Conservation (phyloP, 495 filamentous ascomycete species). For the Glarea lozoyensis region DNA sequence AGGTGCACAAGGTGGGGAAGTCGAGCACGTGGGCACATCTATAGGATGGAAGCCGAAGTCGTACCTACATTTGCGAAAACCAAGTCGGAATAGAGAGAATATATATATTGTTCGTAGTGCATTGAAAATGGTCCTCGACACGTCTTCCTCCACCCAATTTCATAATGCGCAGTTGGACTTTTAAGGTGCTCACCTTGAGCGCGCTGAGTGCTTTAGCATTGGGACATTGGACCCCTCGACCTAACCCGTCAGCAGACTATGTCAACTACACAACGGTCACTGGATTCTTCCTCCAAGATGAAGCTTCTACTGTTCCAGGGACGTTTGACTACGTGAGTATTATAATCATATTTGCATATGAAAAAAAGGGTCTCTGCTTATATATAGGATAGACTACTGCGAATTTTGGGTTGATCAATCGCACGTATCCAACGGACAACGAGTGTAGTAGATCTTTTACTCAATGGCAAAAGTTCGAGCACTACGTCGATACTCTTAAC, state of each 20-base stretch:
- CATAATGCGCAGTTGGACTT: background rate
- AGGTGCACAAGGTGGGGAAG: too few relatives aligned
- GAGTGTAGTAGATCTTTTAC: conserved; percentile 31
- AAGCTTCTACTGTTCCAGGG: conserved; percentile 46
- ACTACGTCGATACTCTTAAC: conserved; percentile 49
- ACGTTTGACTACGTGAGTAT: conserved; percentile 57
- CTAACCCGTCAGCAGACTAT: background rate
- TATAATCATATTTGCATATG: background rate
- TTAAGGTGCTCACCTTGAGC: background rate
- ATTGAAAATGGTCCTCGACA: too few relatives aligned
- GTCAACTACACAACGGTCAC: conserved; percentile 56
- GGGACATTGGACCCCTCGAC: background rate
- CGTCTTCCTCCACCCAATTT: background rate
- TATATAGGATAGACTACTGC: conserved; percentile 34
- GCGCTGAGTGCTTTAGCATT: background rate
- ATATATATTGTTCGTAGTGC: too few relatives aligned
- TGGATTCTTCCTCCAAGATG: conserved; percentile 65
- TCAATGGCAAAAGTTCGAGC: conserved; percentile 58
- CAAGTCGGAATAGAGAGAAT: too few relatives aligned
- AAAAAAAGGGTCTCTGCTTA: too few relatives aligned
- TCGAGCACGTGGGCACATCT: too few relatives aligned
- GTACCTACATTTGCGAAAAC: too few relatives aligned
- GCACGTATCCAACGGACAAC: conserved; percentile 43
- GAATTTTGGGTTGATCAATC: conserved; percentile 61
- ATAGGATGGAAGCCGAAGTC: too few relatives aligned